phyloP scores from a whole-genome alignment of 805 yeast species.

The Saturnispora mendoncae region DNA sequence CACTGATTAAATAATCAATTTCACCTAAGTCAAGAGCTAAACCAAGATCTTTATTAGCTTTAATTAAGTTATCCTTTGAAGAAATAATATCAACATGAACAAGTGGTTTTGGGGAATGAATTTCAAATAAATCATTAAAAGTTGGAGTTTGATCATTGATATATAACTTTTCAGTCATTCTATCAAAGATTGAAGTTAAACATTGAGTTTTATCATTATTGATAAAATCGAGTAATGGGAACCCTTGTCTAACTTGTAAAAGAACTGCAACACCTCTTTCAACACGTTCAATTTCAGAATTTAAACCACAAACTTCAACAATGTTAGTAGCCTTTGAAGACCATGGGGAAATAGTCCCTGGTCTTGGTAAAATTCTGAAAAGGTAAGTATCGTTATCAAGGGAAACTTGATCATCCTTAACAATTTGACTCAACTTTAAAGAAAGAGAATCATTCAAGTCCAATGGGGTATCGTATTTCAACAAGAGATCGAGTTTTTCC shows the following conservation, averaged over 20 bases:
- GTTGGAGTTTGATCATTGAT: conserved; percentile 50
- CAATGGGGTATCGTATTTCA: conserved; percentile 65
- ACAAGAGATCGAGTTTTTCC: conserved; percentile 47
- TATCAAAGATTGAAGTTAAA: conserved; percentile 70
- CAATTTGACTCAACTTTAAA: conserved; percentile 19
- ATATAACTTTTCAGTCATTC: conserved; percentile 84
- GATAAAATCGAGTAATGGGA: conserved; percentile 51
- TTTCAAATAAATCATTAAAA: conserved; percentile 63
- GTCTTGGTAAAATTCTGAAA: conserved; percentile 76
- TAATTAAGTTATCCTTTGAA: conserved; percentile 47
- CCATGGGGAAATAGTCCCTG: conserved; percentile 99
- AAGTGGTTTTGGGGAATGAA: conserved; percentile 75
- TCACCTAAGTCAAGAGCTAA: conserved; percentile 93
- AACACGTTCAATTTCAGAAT: conserved; percentile 61
- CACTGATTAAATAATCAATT: conserved; percentile 74
- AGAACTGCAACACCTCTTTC: conserved; percentile 84
- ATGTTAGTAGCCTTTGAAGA: conserved; percentile 97
- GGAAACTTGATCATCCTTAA: conserved; percentile 16
- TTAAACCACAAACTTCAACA: conserved; percentile 78
- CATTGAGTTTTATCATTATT: conserved; percentile 41
- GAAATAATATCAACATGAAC: conserved; percentile 60
- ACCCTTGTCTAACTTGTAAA: conserved; percentile 62
- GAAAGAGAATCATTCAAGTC: conserved; percentile 38
- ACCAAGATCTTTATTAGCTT: conserved; percentile 79
- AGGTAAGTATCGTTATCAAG: conserved; percentile 42